phyloP scores from a whole-genome alignment of 768 basidiomycete genomes.

The Naganishia friedmannii region DNA sequence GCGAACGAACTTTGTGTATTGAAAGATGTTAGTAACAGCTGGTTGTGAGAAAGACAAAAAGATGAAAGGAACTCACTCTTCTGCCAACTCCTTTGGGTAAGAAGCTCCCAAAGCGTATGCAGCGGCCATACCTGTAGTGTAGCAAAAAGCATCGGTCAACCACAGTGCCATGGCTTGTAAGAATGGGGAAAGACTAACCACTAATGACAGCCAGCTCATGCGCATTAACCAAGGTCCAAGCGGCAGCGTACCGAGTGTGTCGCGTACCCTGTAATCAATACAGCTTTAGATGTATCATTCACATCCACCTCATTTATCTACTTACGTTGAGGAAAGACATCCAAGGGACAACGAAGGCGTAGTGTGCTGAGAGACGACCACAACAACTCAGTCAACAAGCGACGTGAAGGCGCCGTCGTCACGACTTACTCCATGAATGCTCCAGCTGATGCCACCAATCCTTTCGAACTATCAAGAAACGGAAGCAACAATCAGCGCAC shows the following conservation, averaged over 20 bases:
- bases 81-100: constrained; percentile 52
- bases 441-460: constrained; percentile 54
- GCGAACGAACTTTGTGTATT: constrained; percentile 42
- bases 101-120: constrained; percentile 53
- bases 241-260: constrained; percentile 51
- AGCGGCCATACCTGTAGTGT: constrained; percentile 44
- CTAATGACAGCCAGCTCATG: constrained; percentile 52
- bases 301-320: constrained; percentile 14
- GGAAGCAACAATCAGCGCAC: constrained; percentile 4
- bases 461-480: constrained; percentile 39
- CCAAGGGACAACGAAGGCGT: constrained; percentile 52
- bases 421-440: constrained; percentile 25
- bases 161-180: not conserved
- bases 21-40: not conserved
- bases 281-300: not conserved
- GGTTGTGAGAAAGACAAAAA: not conserved
- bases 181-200: constrained; percentile 28
- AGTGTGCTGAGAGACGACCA: constrained; percentile 34
- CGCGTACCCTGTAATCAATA: constrained; percentile 25
- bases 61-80: constrained; percentile 37
- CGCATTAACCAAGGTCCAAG: constrained; percentile 55
- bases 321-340: constrained; percentile 51
- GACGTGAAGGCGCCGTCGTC: not conserved
- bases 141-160: not conserved
- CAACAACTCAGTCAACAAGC: no score